Percentiles rank a stretch among this genome's conserved stretches.
Conservation (phyloP, 345 rosid genomes). For the Syzygium grande region DNA sequence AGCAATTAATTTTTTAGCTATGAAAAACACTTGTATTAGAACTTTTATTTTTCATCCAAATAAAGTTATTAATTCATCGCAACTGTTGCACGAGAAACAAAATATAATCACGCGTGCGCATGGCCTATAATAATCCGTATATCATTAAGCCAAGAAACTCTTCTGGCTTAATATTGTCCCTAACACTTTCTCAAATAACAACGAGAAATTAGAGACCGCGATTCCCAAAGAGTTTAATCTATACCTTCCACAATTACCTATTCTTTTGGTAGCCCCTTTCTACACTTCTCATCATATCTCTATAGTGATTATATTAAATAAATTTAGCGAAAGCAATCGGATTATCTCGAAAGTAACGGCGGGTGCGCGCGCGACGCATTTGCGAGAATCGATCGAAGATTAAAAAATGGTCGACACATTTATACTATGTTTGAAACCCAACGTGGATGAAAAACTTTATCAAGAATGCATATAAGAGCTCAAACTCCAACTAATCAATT, state of each 20-base stretch:
- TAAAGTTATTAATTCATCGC: accelerated
- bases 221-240: background rate
- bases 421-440: too few relatives aligned
- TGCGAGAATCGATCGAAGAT: background rate
- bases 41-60: too few relatives aligned
- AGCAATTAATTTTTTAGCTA: background rate
- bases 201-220: background rate
- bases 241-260: background rate
- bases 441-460: background rate
- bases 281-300: background rate
- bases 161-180: accelerated
- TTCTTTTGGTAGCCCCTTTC: background rate
- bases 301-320: background rate
- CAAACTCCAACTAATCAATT: background rate
- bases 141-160: background rate
- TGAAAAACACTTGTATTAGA: too few relatives aligned
- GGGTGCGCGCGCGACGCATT: background rate
- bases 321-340: background rate
- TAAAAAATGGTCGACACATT: too few relatives aligned
- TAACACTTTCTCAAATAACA: background rate
- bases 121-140: background rate
- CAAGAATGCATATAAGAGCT: background rate
- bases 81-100: accelerated
- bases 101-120: background rate
- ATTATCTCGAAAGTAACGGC: background rate